Conservation (phyloP, 2,329 filamentous ascomycete genomes). For the Curvularia spicifera region DNA sequence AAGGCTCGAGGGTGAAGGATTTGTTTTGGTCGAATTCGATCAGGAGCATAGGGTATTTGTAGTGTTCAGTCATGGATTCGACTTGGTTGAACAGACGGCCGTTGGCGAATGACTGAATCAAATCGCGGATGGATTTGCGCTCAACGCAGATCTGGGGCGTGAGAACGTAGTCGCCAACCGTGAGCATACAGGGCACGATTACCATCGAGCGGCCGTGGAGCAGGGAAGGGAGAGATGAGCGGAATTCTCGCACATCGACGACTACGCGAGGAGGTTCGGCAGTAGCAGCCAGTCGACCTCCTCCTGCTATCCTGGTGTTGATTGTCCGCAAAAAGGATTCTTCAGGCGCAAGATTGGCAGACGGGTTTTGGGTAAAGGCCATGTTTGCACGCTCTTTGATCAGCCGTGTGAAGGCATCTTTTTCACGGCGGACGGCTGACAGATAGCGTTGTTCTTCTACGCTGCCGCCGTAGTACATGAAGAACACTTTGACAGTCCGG, state of each 20-base stretch:
- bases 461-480: slow-evolving; percentile 93
- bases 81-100: slow-evolving; percentile 90
- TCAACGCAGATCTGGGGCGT: slow-evolving; percentile 92
- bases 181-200: slow-evolving; percentile 92
- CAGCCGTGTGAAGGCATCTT: slow-evolving; percentile 91
- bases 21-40: slow-evolving; percentile 99
- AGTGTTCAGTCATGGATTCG: slow-evolving; percentile 93
- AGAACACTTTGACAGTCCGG: slow-evolving; percentile 89
- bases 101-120: slow-evolving; percentile 90
- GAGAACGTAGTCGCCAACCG: slow-evolving; percentile 94
- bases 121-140: slow-evolving; percentile 88
- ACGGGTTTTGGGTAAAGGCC: slow-evolving; percentile 81
- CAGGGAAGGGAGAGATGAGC: slow-evolving; percentile 88
- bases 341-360: slow-evolving; percentile 74
- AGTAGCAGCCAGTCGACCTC: slow-evolving; percentile 82
- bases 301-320: slow-evolving; percentile 95
- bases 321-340: slow-evolving; percentile 92
- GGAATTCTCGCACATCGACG: slow-evolving; percentile 94
- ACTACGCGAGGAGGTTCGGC: slow-evolving; percentile 88
- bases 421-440: slow-evolving; percentile 87
- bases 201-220: slow-evolving; percentile 88
- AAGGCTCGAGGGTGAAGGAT: slow-evolving; percentile 83
- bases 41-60: slow-evolving; percentile 85
- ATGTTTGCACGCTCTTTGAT: slow-evolving; percentile 95
- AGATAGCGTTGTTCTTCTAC: slow-evolving; percentile 96